phyloP scores from a whole-genome alignment of 331 rosid genomes.

The Acacia pycnantha region DNA sequence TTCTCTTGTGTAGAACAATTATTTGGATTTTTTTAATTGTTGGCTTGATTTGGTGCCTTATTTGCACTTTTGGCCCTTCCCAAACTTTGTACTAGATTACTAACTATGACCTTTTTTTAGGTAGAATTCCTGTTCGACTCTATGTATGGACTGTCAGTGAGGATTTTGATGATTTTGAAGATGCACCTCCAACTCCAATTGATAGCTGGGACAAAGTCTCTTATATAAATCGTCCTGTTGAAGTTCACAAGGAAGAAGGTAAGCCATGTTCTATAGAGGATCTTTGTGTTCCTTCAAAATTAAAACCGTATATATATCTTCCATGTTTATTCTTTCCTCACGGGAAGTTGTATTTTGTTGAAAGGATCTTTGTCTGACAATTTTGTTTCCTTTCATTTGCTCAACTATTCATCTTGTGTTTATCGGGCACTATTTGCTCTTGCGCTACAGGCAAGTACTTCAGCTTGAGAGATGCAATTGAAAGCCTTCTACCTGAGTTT shows the following conservation, averaged over 20 bases:
- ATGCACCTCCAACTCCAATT: slow-evolving; percentile 70
- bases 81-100: not conserved
- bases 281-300: slow-evolving; percentile 4
- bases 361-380: not conserved
- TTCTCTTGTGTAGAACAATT: not conserved
- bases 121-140: slow-evolving; percentile 85
- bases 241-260: slow-evolving; percentile 76
- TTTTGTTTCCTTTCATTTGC: not conserved
- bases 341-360: not conserved
- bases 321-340: not conserved
- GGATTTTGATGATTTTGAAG: slow-evolving; percentile 75
- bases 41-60: slow-evolving; percentile 3
- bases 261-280: slow-evolving; percentile 24
- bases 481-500: slow-evolving; percentile 71
- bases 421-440: not conserved
- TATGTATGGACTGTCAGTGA: slow-evolving; percentile 62
- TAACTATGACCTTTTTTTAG: slow-evolving; percentile 43
- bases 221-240: slow-evolving; percentile 79
- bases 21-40: not conserved
- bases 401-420: not conserved
- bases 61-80: not conserved
- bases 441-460: slow-evolving; percentile 62
- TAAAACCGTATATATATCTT: slow-evolving; percentile 3
- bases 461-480: slow-evolving; percentile 74
- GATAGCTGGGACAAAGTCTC: slow-evolving; percentile 89